Conservation (phyloP, 75 land plant genomes). For the Picea glauca region DNA sequence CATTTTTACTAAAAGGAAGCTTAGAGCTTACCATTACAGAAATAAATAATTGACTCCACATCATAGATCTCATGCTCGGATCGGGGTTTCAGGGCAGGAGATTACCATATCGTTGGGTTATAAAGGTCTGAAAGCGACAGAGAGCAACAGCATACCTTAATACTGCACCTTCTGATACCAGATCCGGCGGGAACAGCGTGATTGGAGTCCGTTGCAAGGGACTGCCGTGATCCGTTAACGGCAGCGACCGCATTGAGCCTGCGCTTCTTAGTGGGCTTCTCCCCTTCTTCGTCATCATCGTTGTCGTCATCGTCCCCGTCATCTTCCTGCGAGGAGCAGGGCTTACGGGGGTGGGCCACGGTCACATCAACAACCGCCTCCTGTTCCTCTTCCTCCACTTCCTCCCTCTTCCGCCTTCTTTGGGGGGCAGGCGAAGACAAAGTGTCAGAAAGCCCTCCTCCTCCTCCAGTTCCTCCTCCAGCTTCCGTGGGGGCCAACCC, state of each 20-base stretch:
- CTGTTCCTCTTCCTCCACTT: neutral
- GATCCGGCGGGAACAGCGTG: too few species aligned
- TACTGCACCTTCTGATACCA: too few species aligned
- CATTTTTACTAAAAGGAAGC: too few species aligned
- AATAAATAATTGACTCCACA: too few species aligned
- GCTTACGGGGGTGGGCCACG: neutral
- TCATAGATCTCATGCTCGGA: too few species aligned
- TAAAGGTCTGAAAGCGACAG: too few species aligned
- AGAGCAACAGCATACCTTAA: too few species aligned
- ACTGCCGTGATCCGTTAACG: neutral
- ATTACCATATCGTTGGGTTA: too few species aligned
- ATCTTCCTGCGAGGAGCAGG: neutral
- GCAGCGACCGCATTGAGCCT: neutral
- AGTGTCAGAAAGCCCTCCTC: neutral
- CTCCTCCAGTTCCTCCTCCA: neutral
- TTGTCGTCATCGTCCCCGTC: neutral
- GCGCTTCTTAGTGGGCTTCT: constrained; percentile 9
- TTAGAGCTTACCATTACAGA: too few species aligned
- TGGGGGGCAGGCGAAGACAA: neutral
- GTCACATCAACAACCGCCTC: neutral
- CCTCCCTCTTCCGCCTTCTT: neutral
- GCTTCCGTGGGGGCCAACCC: neutral
- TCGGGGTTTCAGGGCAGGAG: too few species aligned
- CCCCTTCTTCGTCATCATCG: neutral
- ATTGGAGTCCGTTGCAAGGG: too few species aligned